phyloP scores from a whole-genome alignment of 116 monocot genomes.

The Iris pallida region DNA sequence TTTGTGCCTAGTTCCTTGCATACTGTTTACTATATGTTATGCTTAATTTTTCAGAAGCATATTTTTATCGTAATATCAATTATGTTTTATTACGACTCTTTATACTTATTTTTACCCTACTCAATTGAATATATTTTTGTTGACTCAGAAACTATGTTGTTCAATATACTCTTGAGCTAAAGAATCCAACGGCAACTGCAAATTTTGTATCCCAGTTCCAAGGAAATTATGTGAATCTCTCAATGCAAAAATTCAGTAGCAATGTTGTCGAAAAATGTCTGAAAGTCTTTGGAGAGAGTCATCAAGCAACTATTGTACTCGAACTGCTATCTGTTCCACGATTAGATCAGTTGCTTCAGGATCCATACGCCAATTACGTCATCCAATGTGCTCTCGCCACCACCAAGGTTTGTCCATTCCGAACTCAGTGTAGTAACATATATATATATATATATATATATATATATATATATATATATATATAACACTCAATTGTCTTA shows the following conservation, averaged over 20 bases:
- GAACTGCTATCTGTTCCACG: slow-evolving; percentile 35
- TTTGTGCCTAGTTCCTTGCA: too few relatives aligned
- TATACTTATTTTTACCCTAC: background rate
- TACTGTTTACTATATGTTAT: too few relatives aligned
- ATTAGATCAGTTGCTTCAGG: slow-evolving; percentile 41
- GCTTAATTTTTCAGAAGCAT: too few relatives aligned
- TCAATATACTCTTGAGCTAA: slow-evolving; percentile 23
- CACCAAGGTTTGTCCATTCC: slow-evolving; percentile 25
- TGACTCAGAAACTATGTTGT: slow-evolving; percentile 47
- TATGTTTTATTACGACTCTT: background rate
- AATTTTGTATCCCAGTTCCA: slow-evolving; percentile 34
- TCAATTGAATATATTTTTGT: background rate
- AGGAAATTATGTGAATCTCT: slow-evolving; percentile 45
- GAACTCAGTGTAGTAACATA: background rate
- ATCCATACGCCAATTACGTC: slow-evolving; percentile 67
- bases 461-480: background rate
- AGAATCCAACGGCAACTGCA: slow-evolving; percentile 18
- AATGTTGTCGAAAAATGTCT: slow-evolving; percentile 70
- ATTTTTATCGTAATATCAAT: background rate
- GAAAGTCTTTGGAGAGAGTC: slow-evolving; percentile 27
- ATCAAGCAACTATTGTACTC: slow-evolving; percentile 29
- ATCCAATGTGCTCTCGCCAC: slow-evolving; percentile 43
- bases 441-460: background rate
- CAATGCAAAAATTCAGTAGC: slow-evolving; percentile 58
- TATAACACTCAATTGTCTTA: background rate